phyloP scores from a whole-genome alignment of 164 flowering plant genomes.

The Chloranthus sessilifolius region DNA sequence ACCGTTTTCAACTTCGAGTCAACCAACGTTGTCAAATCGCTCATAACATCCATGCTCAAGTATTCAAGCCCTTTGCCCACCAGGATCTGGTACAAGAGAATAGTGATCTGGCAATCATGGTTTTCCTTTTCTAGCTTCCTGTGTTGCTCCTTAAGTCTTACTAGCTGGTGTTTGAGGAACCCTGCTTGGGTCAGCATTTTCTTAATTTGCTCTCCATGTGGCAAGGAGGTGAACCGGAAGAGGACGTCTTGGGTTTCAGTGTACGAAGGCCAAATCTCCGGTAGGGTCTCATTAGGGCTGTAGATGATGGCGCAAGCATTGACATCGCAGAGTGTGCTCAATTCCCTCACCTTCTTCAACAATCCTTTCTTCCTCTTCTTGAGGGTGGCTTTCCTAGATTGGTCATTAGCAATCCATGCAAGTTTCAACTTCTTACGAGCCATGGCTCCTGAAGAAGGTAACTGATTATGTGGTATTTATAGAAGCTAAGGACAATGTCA shows the following conservation, averaged over 20 bases:
- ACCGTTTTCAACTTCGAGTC: constrained; percentile 35
- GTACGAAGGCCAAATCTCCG: constrained; percentile 57
- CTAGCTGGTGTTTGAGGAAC: constrained; percentile 41
- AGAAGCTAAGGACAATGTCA: too few species aligned
- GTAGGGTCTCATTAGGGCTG: constrained; percentile 36
- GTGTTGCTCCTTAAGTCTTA: constrained; percentile 42
- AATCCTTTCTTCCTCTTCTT: constrained; percentile 63
- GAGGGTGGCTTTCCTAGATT: constrained; percentile 52
- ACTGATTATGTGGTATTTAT: too few species aligned
- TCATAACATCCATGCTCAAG: constrained; percentile 28
- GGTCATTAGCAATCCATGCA: constrained; percentile 47
- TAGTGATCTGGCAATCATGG: constrained; percentile 33
- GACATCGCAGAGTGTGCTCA: constrained; percentile 58
- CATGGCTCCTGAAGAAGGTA: too few species aligned
- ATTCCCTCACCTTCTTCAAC: constrained; percentile 61
- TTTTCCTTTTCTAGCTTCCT: constrained; percentile 44
- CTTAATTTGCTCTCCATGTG: constrained; percentile 65
- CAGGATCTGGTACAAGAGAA: constrained; percentile 36
- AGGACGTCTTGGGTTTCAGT: constrained; percentile 33
- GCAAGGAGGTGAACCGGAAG: constrained; percentile 39
- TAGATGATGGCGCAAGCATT: constrained; percentile 48
- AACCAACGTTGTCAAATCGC: constrained; percentile 39
- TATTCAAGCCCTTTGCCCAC: constrained; percentile 24
- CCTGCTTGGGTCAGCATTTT: constrained; percentile 70
- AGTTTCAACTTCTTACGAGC: constrained; percentile 67